Evolutionary conservation across 768 basidiomycete species (phyloP).

Genomic region (Suillus subluteus): DNA sequence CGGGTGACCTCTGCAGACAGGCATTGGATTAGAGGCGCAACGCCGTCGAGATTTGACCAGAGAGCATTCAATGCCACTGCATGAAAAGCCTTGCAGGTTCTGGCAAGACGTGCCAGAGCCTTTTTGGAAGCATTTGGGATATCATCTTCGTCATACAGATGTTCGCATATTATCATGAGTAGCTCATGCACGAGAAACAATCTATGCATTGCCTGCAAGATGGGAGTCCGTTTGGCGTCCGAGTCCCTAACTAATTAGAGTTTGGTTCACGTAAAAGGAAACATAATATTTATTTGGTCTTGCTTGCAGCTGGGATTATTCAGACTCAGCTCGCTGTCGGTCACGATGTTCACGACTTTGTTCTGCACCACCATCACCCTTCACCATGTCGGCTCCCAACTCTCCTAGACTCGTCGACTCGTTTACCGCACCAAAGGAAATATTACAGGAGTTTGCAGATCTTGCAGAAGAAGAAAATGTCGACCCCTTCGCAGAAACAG

Average conservation of each 20-base stretch:
- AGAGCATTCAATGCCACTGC: slow-evolving; percentile 26
- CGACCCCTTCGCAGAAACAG: slow-evolving; percentile 92
- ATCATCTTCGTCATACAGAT: slow-evolving; percentile 1
- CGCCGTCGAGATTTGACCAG: slow-evolving; percentile 27
- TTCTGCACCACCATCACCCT: slow-evolving; percentile 22
- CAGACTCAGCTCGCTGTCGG: slow-evolving; percentile 30
- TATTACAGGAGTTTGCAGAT: slow-evolving; percentile 91
- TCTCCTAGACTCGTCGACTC: slow-evolving; percentile 84
- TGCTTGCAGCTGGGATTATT: slow-evolving; percentile 31
- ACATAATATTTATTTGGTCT: slow-evolving; percentile 22
- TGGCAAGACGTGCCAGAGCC: slow-evolving; percentile 26
- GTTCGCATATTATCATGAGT: neutral
- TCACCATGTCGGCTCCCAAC: slow-evolving; percentile 55
- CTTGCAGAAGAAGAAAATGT: slow-evolving; percentile 92
- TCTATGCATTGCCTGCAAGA: neutral
- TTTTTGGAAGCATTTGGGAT: neutral
- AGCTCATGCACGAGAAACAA: neutral
- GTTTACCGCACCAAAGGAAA: slow-evolving; percentile 90
- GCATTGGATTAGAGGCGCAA: slow-evolving; percentile 25
- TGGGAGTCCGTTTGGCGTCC: neutral
- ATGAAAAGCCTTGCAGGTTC: slow-evolving; percentile 29
- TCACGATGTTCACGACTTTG: slow-evolving; percentile 13
- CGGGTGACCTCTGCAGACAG: slow-evolving; percentile 19
- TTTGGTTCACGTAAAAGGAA: slow-evolving; percentile 13
- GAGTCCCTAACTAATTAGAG: neutral